Conservation (phyloP, 1,139 yeast species). For the Suhomyces anneliseae region DNA sequence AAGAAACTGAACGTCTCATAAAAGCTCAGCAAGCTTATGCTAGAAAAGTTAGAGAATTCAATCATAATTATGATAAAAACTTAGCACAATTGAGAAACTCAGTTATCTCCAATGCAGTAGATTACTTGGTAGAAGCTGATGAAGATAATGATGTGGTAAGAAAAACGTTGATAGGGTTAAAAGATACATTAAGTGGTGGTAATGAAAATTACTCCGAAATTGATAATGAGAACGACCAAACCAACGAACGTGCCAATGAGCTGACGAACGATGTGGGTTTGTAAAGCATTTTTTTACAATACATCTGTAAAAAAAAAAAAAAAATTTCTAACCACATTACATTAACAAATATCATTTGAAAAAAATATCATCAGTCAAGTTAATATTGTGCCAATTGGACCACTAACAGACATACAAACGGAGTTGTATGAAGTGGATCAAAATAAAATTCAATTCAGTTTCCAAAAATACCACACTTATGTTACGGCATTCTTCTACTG, state of each 20-base stretch:
- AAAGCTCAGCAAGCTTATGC: slow-evolving; percentile 10
- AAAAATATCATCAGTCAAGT: slow-evolving; percentile 1
- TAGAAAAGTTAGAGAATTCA: slow-evolving; percentile 8
- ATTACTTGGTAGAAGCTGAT: slow-evolving; percentile 1
- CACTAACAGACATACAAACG: background rate
- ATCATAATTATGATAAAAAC: slow-evolving; percentile 1
- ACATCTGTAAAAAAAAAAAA: too few relatives aligned
- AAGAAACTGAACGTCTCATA: slow-evolving; percentile 12
- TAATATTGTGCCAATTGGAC: background rate
- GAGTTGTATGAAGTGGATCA: background rate
- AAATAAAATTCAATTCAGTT: too few relatives aligned
- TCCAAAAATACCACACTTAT: too few relatives aligned
- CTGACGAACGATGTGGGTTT: too few relatives aligned
- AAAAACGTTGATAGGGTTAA: background rate
- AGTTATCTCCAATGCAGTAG: slow-evolving; percentile 2
- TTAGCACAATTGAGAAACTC: slow-evolving; percentile 3
- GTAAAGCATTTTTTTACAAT: too few relatives aligned
- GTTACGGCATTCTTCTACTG: too few relatives aligned
- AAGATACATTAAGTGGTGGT: background rate
- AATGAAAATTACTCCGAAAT: background rate
- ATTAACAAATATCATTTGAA: background rate
- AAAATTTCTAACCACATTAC: too few relatives aligned
- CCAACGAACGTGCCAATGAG: too few relatives aligned
- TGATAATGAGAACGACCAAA: background rate
- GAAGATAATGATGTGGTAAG: background rate